A percentile compares a stretch with the other conserved stretches of the same genome.
These are phyloP conservation scores for Chlorella variabilis DNA, from an alignment of 163 green algal species.

Conservation along the genomic window DNA sequence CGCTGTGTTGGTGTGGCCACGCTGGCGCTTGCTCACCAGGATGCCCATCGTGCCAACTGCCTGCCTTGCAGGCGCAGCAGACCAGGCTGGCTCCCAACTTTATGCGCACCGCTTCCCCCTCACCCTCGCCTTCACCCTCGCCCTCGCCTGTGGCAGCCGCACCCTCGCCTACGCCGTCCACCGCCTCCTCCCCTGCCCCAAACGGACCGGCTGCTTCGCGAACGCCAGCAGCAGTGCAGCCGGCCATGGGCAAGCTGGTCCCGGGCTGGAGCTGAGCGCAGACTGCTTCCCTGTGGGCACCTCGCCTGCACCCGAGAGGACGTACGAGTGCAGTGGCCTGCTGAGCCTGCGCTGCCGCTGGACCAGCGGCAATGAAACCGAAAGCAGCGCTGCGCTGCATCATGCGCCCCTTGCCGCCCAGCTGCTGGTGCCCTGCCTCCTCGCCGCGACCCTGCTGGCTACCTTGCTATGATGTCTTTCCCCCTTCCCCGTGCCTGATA, in stretches of 20 bases:
- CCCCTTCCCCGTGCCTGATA: no score
- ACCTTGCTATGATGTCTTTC: no score
- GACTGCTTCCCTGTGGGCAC: no score
- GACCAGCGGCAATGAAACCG: no score
- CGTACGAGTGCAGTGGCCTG: no score
- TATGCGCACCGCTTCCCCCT: neutral
- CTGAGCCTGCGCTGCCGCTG: no score
- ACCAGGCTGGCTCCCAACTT: neutral
- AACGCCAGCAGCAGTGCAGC: neutral
- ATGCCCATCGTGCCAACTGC: neutral
- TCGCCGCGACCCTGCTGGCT: no score
- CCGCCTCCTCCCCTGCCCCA: neutral
- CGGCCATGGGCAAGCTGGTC: neutral
- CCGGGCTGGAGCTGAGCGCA: slow-evolving; percentile 16
- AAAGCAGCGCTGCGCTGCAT: no score
- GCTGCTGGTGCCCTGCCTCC: no score
- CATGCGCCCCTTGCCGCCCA: no score
- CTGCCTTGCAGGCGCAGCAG: neutral
- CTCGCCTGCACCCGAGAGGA: no score
- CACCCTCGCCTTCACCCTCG: neutral
- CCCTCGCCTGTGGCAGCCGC: neutral
- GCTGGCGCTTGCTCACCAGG: neutral
- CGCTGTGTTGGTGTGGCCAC: neutral
- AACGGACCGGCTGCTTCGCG: neutral
- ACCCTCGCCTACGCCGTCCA: neutral